phyloP scores from a whole-genome alignment of 2,329 filamentous ascomycete genomes.

The Drechslerella stenobrocha region DNA sequence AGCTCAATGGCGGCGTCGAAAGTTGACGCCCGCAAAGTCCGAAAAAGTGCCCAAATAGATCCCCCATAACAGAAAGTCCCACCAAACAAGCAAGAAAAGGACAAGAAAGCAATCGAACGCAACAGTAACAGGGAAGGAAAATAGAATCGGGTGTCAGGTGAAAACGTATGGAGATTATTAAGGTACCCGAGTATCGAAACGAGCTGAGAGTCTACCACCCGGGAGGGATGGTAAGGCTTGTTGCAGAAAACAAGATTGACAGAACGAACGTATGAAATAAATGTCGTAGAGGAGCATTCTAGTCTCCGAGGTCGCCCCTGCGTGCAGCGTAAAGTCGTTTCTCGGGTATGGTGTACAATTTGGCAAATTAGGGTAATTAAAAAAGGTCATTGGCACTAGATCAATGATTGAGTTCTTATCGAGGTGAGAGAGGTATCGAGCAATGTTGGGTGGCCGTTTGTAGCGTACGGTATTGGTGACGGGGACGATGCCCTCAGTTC shows the following conservation, averaged over 20 bases:
- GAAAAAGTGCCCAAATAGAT: conserved; percentile 30
- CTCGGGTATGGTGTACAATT: neutral
- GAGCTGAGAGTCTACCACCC: conserved; percentile 4
- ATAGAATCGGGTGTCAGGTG: neutral
- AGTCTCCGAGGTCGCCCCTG: neutral
- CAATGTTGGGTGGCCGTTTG: neutral
- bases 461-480: conserved; percentile 25
- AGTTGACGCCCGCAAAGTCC: conserved; percentile 20
- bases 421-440: neutral
- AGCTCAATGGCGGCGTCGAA: conserved; percentile 9
- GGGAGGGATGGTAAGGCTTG: neutral
- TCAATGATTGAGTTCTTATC: neutral
- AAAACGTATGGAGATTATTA: neutral
- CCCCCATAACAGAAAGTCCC: conserved; percentile 7
- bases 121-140: neutral
- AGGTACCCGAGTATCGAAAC: neutral
- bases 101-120: neutral
- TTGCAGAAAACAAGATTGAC: neutral
- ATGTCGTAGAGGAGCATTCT: neutral
- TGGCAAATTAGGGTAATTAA: neutral
- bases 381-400: neutral
- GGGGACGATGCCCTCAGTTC: conserved; percentile 39
- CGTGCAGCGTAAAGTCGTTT: neutral
- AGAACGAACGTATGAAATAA: neutral
- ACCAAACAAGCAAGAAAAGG: neutral